These are phyloP conservation scores for Penicillium glabrum DNA, from an alignment of 2,329 filamentous ascomycete genomes.

Conservation along the genomic window DNA sequence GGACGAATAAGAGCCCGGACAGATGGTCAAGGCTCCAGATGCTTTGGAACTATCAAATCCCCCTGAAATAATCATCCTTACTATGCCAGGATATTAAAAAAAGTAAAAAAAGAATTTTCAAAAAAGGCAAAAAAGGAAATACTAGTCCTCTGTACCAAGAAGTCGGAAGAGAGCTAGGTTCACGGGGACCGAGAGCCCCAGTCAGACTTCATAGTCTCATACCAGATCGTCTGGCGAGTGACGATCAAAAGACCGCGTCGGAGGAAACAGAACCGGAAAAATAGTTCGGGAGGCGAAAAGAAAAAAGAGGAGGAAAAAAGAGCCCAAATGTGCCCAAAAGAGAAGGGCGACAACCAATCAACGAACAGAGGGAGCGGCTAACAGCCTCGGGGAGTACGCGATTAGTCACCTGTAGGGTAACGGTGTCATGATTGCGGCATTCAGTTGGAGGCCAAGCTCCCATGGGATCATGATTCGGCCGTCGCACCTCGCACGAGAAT, in stretches of 20 bases:
- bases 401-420: conserved; percentile 19
- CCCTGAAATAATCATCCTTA: conserved; percentile 12
- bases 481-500: conserved; percentile 10
- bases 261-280: conserved; percentile 1
- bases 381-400: conserved; percentile 20
- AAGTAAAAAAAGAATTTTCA: not conserved
- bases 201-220: conserved; percentile 4
- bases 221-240: conserved; percentile 3
- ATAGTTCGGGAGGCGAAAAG: not conserved
- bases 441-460: not conserved
- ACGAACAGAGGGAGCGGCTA: conserved; percentile 8
- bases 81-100: not conserved
- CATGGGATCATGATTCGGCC: conserved; percentile 7
- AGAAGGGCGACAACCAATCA: conserved; percentile 7
- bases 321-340: not conserved
- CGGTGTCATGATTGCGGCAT: conserved; percentile 19
- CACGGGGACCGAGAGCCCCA: conserved; percentile 2
- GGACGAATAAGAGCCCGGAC: not conserved
- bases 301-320: not conserved
- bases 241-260: conserved; percentile 3
- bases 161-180: not conserved
- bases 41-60: conserved; percentile 19
- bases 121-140: not conserved
- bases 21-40: not conserved
- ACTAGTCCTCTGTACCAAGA: not conserved